These are phyloP conservation scores for Kuraishia cidri DNA, from an alignment of 805 yeast genomes.

Conservation along the genomic window DNA sequence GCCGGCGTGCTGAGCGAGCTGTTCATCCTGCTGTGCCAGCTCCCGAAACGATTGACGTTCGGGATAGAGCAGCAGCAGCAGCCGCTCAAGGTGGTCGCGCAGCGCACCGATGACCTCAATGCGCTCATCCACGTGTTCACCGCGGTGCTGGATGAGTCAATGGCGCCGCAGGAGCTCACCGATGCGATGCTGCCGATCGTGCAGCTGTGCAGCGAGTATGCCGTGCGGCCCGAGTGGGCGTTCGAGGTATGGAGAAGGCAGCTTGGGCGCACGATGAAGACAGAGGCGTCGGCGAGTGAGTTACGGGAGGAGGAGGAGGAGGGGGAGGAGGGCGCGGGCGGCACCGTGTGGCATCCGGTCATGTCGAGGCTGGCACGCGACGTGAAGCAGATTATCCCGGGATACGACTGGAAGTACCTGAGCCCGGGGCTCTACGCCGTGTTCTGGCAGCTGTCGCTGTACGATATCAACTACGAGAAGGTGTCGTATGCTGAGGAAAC, in stretches of 20 bases:
- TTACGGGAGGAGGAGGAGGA: too few relatives aligned
- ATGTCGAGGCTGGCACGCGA: not conserved
- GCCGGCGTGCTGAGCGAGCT: slow-evolving; percentile 48
- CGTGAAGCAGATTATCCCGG: not conserved
- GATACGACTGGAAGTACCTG: slow-evolving; percentile 17
- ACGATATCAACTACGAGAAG: slow-evolving; percentile 55
- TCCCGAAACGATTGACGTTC: slow-evolving; percentile 28
- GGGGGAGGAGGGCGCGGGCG: not conserved
- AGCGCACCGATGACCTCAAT: slow-evolving; percentile 62
- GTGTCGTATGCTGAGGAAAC: slow-evolving; percentile 40
- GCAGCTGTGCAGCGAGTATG: slow-evolving; percentile 29
- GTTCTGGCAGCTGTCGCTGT: slow-evolving; percentile 70
- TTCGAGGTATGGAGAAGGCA: slow-evolving; percentile 69
- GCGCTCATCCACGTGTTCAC: slow-evolving; percentile 59
- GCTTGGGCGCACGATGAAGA: slow-evolving; percentile 2
- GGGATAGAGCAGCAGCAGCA: slow-evolving; percentile 26
- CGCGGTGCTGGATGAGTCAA: slow-evolving; percentile 47
- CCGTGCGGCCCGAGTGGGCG: slow-evolving; percentile 52
- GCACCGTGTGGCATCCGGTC: not conserved
- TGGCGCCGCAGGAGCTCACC: slow-evolving; percentile 22
- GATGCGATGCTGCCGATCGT: slow-evolving; percentile 28
- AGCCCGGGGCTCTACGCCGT: slow-evolving; percentile 36
- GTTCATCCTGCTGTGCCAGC: slow-evolving; percentile 52
- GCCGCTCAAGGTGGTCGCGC: slow-evolving; percentile 60
- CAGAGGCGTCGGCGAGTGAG: too few relatives aligned